Evolutionary conservation across 495 filamentous ascomycete species (phyloP), one percentile per base, ranked within the genome.

Genomic region (Daldinia caldariorum): DNA sequence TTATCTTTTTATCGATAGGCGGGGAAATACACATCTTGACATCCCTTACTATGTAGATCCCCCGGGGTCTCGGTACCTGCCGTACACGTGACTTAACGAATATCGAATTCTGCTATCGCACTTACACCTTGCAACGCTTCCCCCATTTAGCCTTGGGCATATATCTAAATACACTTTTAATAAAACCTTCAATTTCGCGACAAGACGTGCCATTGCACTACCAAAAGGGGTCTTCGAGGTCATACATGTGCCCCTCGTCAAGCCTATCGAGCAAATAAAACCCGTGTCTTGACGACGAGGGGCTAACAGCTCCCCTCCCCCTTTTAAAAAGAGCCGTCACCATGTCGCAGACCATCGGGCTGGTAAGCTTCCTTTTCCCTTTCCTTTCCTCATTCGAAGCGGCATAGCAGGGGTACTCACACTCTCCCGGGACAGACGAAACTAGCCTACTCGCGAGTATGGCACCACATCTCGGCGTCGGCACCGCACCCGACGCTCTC

Each of bases 371-470:
- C 29, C n/a, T 10, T 60, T 39, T 3, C 26, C 61, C 43, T 26
- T 20, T 43, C 50, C 32, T 34, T 10, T 37, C 18, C 12, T 20
- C 22, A 26, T 6, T 10, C 14, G n/a, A 63, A 13, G n/a, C 34
- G 10, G 29, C 39, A 37, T 29, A 58, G 20, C n/a, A 38, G 41
- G 62, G 34, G 3, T 3, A 20, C 32, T 63, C 56, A 69, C 58
- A 41, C 56, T 56, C n/a, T 31, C n/a, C 7, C 13, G 35, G 9
- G 0, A 66, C 49, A 99, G 96, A 98, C 95, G 45, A 90, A 92
- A 74, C 91, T 99, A 58, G 96, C 95, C 82, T 99, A 97, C 86
- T 92, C 93, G 53, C 91, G 95, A 57, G 85, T 88, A 80, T 99
- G 95, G 95, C 96, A 99, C 82, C 88, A 91, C 81, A 91, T 84